These are phyloP conservation scores for Talaromyces atroroseus DNA, from an alignment of 2,329 filamentous ascomycete genomes.

Conservation along the genomic window DNA sequence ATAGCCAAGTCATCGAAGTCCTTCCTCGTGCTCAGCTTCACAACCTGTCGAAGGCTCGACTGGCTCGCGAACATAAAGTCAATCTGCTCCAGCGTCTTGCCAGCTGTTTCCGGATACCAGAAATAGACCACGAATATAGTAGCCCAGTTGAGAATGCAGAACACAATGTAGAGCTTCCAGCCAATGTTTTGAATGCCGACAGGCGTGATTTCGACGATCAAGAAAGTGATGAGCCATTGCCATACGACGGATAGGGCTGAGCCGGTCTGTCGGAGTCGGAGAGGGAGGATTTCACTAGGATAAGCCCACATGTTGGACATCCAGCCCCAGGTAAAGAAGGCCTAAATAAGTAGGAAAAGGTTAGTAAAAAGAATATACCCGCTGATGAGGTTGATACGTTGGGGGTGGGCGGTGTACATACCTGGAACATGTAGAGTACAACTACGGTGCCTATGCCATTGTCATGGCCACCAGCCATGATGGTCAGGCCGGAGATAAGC, in stretches of 20 bases:
- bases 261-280: slow-evolving; percentile 12
- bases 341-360: neutral
- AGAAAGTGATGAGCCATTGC: slow-evolving; percentile 16
- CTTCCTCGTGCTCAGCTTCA: slow-evolving; percentile 14
- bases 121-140: slow-evolving; percentile 44
- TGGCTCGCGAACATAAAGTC: slow-evolving; percentile 19
- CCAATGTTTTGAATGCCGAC: slow-evolving; percentile 32
- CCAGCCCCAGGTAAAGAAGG: slow-evolving; percentile 17
- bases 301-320: slow-evolving; percentile 17
- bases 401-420: neutral
- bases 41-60: slow-evolving; percentile 13
- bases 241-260: slow-evolving; percentile 14
- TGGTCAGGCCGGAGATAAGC: slow-evolving; percentile 14
- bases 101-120: slow-evolving; percentile 23
- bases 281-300: slow-evolving; percentile 15
- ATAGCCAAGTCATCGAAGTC: slow-evolving; percentile 14
- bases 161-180: slow-evolving; percentile 35
- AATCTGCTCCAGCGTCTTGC: slow-evolving; percentile 23
- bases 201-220: slow-evolving; percentile 36
- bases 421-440: slow-evolving; percentile 16
- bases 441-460: slow-evolving; percentile 15
- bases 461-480: slow-evolving; percentile 12
- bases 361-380: neutral
- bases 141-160: slow-evolving; percentile 28
- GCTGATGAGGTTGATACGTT: neutral